Conservation (phyloP, 2,329 filamentous ascomycete species). For the Cytospora piceae region DNA sequence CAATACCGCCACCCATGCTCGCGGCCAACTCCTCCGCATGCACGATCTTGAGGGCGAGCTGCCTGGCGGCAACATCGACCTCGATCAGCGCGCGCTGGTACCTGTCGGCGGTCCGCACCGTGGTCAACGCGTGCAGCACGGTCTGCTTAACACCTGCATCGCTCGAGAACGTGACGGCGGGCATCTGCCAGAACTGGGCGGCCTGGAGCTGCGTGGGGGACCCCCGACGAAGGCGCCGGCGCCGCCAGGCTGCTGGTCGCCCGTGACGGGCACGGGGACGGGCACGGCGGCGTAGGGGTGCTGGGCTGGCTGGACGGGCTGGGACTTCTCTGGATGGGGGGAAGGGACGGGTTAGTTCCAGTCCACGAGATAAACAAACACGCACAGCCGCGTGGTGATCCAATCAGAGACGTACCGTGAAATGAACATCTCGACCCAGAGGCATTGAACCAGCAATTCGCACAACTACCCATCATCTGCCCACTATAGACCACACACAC, state of each 20-base stretch:
- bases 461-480: slow-evolving; percentile 64
- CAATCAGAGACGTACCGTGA: slow-evolving; percentile 50
- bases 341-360: background rate
- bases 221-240: slow-evolving; percentile 15
- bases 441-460: slow-evolving; percentile 68
- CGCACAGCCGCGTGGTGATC: too few relatives aligned
- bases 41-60: slow-evolving; percentile 56
- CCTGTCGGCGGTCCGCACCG: slow-evolving; percentile 49
- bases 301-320: slow-evolving; percentile 18
- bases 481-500: slow-evolving; percentile 62
- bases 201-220: slow-evolving; percentile 30
- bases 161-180: slow-evolving; percentile 33
- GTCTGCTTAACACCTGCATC: slow-evolving; percentile 48
- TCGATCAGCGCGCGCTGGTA: slow-evolving; percentile 52
- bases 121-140: slow-evolving; percentile 51
- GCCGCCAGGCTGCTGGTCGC: slow-evolving; percentile 11
- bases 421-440: slow-evolving; percentile 63
- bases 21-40: slow-evolving; percentile 53
- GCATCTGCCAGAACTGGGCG: slow-evolving; percentile 30
- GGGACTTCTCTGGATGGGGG: slow-evolving; percentile 23
- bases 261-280: slow-evolving; percentile 14
- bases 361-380: background rate
- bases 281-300: slow-evolving; percentile 28
- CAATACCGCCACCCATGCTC: slow-evolving; percentile 32
- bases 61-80: slow-evolving; percentile 57